Evolutionary conservation across 2,329 filamentous ascomycete species (phyloP), one percentile per base, ranked within the genome.

Genomic region (Arthrobotrys conoides): DNA sequence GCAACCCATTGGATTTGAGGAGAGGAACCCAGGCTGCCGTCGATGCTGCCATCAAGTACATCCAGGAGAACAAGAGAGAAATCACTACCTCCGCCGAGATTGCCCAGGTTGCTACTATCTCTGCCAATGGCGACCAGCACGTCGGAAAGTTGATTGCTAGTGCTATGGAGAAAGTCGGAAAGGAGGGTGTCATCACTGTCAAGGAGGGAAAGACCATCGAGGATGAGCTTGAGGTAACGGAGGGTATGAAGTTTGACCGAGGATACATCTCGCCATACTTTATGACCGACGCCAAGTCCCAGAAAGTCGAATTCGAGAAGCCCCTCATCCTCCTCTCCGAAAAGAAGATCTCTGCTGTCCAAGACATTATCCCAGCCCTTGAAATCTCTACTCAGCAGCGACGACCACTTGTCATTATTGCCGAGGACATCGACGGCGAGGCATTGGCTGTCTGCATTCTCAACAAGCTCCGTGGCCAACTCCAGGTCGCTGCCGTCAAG

Each of bases 261-360:
- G 96, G 96, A 80, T 99, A 92, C 86, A 95, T 97, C 85, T 99
- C 96, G 27, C 94, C 96, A 83, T 99, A 99, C 91, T 99, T 99
- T 89, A 99, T 99, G 88, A 99, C 96, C 88, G 96, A 99, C 84
- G 88, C 94, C 90, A 99, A 99, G 91, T 86, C 94, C 78, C 94
- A 97, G 86, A 99, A 99, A 91, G 94, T 98, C 75, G 96, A 99
- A 88, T 99, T 99, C 82, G 96, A 99, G 91, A 98, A 99, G 90
- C 96, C 96, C 81, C 87, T 99, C 84, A 96, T 99, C 85, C 92
- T 99, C 64, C 93, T 99, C 71, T 98, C 96, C 8, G 96, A 99
- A 91, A 98, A 97, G 93, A 99, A 99, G 91, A 99, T 99, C 87
- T 99, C 96, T 66, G 93, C 94, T 79, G 96, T 98, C 77, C 95